phyloP scores from a whole-genome alignment of 169 alveolate genomes.

The Cryptosporidium ubiquitum region DNA sequence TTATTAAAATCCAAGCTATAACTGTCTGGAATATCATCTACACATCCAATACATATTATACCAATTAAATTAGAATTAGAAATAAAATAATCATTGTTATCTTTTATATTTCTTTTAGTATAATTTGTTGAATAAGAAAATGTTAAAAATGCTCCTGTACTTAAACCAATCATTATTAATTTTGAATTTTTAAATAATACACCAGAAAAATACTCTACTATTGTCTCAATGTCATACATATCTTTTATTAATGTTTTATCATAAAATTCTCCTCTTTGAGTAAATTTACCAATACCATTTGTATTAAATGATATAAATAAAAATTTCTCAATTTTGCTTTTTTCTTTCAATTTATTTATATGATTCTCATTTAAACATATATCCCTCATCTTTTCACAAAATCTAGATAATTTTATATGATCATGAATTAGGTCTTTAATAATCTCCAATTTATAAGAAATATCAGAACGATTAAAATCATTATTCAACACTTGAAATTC shows the following conservation, averaged over 20 bases:
- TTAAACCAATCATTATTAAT: conserved; percentile 63
- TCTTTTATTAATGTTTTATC: conserved; percentile 48
- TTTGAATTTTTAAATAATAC: conserved; percentile 31
- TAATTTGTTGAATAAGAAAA: conserved; percentile 43
- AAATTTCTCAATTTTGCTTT: not conserved
- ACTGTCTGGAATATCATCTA: conserved; percentile 58
- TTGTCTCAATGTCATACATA: conserved; percentile 59
- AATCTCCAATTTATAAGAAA: not conserved
- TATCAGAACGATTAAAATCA: not conserved
- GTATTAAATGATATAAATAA: conserved; percentile 52
- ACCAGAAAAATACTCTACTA: not conserved
- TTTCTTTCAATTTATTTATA: not conserved
- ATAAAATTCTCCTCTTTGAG: conserved; percentile 26
- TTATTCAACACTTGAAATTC: not conserved
- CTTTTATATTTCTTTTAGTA: conserved; percentile 1
- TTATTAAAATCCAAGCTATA: conserved; percentile 22
- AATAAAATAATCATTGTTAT: conserved; percentile 7
- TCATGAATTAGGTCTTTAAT: not conserved
- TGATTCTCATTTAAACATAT: not conserved
- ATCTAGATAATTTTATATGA: conserved; percentile 5
- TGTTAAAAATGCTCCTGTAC: conserved; percentile 71
- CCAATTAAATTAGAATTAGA: conserved; percentile 43
- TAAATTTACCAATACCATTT: conserved; percentile 31
- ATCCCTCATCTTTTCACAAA: conserved; percentile 49
- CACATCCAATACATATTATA: conserved; percentile 47